Conservation (phyloP, 1,139 yeast genomes). For the Suhomyces coccinellae region DNA sequence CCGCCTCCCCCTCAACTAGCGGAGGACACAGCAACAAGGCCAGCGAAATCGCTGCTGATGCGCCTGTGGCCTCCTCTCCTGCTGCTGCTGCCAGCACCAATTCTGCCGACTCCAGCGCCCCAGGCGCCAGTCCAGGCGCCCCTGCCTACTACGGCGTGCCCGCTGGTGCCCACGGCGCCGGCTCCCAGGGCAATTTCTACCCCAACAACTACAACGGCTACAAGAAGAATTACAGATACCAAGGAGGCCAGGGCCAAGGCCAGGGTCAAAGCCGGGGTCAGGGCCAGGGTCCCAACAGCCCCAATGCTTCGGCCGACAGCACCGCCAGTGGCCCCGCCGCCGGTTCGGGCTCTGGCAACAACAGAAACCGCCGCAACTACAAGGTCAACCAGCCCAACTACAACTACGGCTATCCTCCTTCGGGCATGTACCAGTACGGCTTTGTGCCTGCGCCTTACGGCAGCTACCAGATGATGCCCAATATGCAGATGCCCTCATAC, state of each 20-base stretch:
- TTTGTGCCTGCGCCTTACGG: slow-evolving; percentile 18
- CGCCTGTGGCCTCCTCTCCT: neutral
- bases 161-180: slow-evolving; percentile 11
- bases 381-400: slow-evolving; percentile 16
- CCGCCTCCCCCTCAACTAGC: slow-evolving; percentile 4
- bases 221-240: slow-evolving; percentile 10
- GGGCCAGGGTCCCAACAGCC: neutral
- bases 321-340: slow-evolving; percentile 8
- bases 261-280: slow-evolving; percentile 2
- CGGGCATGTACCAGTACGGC: slow-evolving; percentile 17
- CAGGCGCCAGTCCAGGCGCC: slow-evolving; percentile 2
- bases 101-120: slow-evolving; percentile 8
- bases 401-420: slow-evolving; percentile 18
- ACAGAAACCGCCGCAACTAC: slow-evolving; percentile 12
- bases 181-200: slow-evolving; percentile 8
- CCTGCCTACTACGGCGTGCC: neutral
- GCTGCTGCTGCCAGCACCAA: slow-evolving; percentile 12
- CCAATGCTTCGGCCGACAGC: neutral
- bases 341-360: slow-evolving; percentile 14
- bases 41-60: slow-evolving; percentile 1
- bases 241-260: slow-evolving; percentile 3
- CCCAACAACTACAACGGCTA: slow-evolving; percentile 11
- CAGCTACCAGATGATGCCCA: slow-evolving; percentile 19
- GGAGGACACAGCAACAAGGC: slow-evolving; percentile 6
- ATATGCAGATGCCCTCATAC: slow-evolving; percentile 20